Percentiles rank a stretch among this genome's conserved stretches.
These are phyloP conservation scores for Mallotus japonicus DNA, from an alignment of 441 rosid species.

Conservation along the genomic window DNA sequence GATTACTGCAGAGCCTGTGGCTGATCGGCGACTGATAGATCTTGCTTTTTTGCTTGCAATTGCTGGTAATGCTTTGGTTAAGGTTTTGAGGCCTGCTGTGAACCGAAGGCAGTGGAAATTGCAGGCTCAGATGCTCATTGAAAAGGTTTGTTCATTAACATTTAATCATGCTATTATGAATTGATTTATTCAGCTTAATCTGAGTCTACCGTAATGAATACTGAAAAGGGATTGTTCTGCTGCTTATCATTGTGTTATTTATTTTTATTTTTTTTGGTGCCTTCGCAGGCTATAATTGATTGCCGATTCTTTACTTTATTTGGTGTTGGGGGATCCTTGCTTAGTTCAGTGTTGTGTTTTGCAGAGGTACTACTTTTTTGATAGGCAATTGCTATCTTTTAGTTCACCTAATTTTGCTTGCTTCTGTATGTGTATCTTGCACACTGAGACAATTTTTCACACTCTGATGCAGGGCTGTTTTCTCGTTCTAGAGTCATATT, in stretches of 20 bases:
- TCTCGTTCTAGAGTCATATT: slow-evolving; percentile 44
- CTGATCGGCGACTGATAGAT: slow-evolving; percentile 22
- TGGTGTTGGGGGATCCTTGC: slow-evolving; percentile 64
- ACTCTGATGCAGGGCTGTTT: slow-evolving; percentile 56
- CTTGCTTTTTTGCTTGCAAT: slow-evolving; percentile 27
- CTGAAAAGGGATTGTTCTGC: neutral
- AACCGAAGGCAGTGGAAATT: slow-evolving; percentile 31
- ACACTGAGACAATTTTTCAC: neutral
- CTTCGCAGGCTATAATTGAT: slow-evolving; percentile 52
- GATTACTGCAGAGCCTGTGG: slow-evolving; percentile 20
- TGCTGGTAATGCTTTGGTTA: slow-evolving; percentile 21
- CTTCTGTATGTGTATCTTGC: neutral
- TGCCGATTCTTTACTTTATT: slow-evolving; percentile 68
- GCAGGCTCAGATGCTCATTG: slow-evolving; percentile 42
- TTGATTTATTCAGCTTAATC: too few relatives aligned
- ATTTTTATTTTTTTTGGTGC: neutral
- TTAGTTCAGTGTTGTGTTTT: slow-evolving; percentile 66
- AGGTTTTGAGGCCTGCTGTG: slow-evolving; percentile 25
- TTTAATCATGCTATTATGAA: neutral
- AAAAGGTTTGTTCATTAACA: slow-evolving; percentile 38
- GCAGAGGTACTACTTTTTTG: slow-evolving; percentile 48
- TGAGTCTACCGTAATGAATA: too few relatives aligned
- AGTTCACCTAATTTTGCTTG: neutral
- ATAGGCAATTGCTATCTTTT: neutral
- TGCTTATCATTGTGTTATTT: neutral